A percentile compares a stretch with the other conserved stretches of the same genome.
Conservation (phyloP, 257 asterid genomes). For the Solanum pimpinellifolium region DNA sequence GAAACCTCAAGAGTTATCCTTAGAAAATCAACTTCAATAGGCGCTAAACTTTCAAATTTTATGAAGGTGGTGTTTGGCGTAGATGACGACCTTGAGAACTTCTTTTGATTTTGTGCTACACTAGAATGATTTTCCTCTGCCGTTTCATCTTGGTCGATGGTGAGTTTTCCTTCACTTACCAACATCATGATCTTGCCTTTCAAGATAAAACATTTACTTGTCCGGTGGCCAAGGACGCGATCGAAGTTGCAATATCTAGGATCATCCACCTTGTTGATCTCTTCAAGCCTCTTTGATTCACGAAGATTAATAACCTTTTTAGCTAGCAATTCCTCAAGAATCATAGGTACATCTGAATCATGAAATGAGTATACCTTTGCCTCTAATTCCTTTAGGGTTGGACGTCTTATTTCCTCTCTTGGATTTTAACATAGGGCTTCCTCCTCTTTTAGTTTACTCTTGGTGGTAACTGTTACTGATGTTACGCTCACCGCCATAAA, state of each 20-base stretch:
- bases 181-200: neutral
- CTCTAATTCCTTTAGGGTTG: neutral
- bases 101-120: neutral
- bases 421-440: neutral
- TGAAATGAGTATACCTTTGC: no score
- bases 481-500: no score
- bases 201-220: no score
- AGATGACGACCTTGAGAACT: neutral
- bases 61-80: neutral
- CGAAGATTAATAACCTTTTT: neutral
- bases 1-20: neutral
- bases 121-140: neutral
- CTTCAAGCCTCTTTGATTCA: neutral
- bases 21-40: neutral
- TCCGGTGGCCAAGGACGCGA: neutral
- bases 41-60: neutral
- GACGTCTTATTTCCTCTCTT: neutral
- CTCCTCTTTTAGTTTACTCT: neutral
- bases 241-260: neutral
- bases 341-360: no score
- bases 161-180: neutral
- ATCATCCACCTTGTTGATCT: no score
- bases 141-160: neutral
- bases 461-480: neutral
- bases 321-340: neutral